Percentiles rank a stretch among this genome's conserved stretches.
These are phyloP conservation scores for Scytalidium lignicola DNA, from an alignment of 2,329 filamentous ascomycete species.

Conservation along the genomic window DNA sequence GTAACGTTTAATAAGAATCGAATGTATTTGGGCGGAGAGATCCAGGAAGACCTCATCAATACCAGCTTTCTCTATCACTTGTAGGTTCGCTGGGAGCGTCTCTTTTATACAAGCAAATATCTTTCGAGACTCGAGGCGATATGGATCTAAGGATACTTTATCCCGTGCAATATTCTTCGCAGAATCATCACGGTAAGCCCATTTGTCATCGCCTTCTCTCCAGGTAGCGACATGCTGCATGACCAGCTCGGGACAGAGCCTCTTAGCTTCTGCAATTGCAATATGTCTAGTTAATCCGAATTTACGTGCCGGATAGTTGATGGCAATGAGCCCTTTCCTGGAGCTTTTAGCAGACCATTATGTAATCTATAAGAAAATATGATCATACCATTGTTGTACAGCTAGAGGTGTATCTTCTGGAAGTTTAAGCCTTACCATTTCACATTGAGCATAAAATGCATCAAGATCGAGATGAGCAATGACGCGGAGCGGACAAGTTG, in stretches of 20 bases:
- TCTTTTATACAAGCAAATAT: conserved; percentile 79
- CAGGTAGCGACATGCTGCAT: conserved; percentile 93
- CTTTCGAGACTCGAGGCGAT: conserved; percentile 75
- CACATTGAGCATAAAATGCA: conserved; percentile 96
- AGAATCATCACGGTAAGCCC: conserved; percentile 84
- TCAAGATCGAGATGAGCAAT: conserved; percentile 93
- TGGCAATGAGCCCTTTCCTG: conserved; percentile 86
- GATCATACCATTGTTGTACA: conserved; percentile 78
- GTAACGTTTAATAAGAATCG: conserved; percentile 68
- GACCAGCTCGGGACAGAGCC: conserved; percentile 78
- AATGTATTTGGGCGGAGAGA: conserved; percentile 77
- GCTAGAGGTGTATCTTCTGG: conserved; percentile 75
- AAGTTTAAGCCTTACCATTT: conserved; percentile 78
- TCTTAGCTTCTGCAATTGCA: conserved; percentile 73
- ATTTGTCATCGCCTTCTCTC: conserved; percentile 84
- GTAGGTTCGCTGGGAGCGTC: conserved; percentile 56
- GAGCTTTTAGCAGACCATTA: conserved; percentile 1
- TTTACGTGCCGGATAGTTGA: conserved; percentile 87
- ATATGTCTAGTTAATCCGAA: conserved; percentile 78
- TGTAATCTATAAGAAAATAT: neutral
- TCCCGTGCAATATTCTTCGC: conserved; percentile 75
- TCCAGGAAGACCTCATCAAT: conserved; percentile 97
- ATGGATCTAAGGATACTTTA: conserved; percentile 93
- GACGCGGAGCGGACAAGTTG: conserved; percentile 74
- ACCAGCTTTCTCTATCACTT: conserved; percentile 85